Evolutionary conservation across 176 grass and related monocot species (phyloP).

Genomic region (bread wheat (Triticum aestivum)): DNA sequence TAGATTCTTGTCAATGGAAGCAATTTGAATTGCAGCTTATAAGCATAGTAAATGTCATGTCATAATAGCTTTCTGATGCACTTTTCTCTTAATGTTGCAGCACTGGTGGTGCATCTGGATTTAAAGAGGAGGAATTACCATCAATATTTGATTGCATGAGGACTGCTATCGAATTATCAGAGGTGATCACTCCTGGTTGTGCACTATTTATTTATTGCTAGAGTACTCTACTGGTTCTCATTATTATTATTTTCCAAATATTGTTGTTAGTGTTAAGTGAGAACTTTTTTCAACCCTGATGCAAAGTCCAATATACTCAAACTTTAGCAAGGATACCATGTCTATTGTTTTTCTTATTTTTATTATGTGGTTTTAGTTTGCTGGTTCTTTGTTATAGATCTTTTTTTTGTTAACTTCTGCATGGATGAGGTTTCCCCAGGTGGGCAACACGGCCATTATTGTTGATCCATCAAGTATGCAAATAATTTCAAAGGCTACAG

Average conservation of each 20-base stretch:
- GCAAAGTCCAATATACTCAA: not conserved
- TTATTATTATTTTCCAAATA: not conserved
- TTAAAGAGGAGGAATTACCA: constrained; percentile 55
- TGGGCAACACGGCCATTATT: constrained; percentile 68
- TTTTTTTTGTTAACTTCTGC: not conserved
- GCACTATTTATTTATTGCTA: not conserved
- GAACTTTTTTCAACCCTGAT: too few relatives aligned
- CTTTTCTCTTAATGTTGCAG: constrained; percentile 38
- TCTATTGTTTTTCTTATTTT: not conserved
- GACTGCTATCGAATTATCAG: constrained; percentile 50
- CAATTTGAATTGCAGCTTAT: not conserved
- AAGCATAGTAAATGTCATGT: not conserved
- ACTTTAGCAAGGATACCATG: not conserved
- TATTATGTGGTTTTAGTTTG: not conserved
- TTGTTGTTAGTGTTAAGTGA: too few relatives aligned
- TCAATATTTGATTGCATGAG: constrained; percentile 69
- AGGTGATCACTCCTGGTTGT: not conserved
- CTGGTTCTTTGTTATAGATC: not conserved
- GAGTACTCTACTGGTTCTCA: not conserved
- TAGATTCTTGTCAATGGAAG: too few relatives aligned
- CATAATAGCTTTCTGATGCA: not conserved
- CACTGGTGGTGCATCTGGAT: constrained; percentile 40
- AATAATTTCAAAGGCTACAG: constrained; percentile 69
- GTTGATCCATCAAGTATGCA: constrained; percentile 68
- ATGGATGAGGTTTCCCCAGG: constrained; percentile 33